Percentiles rank a stretch among this genome's conserved stretches.
These are phyloP conservation scores for Arbutus unedo DNA, from an alignment of 148 eudicot genomes.

Conservation along the genomic window DNA sequence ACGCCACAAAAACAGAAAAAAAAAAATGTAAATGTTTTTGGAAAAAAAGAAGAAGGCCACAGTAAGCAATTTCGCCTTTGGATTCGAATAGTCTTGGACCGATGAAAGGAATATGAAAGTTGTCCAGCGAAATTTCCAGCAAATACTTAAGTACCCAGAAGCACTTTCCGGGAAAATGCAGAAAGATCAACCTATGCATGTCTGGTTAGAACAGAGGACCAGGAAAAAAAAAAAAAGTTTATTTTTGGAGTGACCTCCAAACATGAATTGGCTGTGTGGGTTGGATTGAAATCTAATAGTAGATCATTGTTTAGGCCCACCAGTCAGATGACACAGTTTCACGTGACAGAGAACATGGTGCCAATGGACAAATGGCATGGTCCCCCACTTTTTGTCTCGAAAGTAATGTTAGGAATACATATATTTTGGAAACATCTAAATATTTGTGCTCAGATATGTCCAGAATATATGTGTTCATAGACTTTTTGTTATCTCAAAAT, in stretches of 20 bases:
- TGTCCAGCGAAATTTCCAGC: neutral
- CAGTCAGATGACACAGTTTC: neutral
- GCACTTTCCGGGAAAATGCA: neutral
- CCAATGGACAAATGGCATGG: neutral
- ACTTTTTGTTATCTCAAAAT: too few relatives aligned
- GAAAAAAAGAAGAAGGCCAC: neutral
- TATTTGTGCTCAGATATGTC: too few relatives aligned
- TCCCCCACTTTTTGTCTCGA: neutral
- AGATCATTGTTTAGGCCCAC: neutral
- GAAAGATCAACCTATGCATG: slow-evolving; percentile 3
- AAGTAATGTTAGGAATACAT: too few relatives aligned
- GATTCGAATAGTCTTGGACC: neutral
- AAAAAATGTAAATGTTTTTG: too few relatives aligned
- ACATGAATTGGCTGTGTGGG: neutral
- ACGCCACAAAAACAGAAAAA: too few relatives aligned
- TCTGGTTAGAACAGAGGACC: neutral
- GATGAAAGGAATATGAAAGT: neutral
- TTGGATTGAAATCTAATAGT: neutral
- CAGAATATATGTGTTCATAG: too few relatives aligned
- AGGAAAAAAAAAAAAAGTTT: neutral
- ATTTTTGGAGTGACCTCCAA: neutral
- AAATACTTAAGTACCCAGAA: neutral
- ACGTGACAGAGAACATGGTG: slow-evolving; percentile 13
- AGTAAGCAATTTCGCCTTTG: neutral
- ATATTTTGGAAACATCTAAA: too few relatives aligned